Evolutionary conservation across 2,329 filamentous ascomycete species (phyloP), one percentile per base, ranked within the genome.

Genomic region (Pyricularia sp.): DNA sequence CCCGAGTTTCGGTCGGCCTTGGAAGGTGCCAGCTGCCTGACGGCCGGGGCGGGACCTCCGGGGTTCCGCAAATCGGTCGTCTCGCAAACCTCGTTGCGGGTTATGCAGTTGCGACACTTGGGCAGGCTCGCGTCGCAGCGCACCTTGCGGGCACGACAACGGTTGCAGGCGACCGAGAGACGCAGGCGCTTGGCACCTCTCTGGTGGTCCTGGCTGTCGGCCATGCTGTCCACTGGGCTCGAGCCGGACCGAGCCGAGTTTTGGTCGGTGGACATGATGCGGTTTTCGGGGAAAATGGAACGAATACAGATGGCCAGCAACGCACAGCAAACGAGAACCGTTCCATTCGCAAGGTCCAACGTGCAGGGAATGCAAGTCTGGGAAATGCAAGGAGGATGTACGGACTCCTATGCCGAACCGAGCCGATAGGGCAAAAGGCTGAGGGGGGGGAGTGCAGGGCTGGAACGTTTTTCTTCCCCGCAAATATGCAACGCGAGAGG

Each of bases 141-240:
- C 17, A 76, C 75, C 70, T 76, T 76, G 68, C 75, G 72, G 67
- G 73, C 74, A 12, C 75, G 73, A 69, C 75, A 76, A 66, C 73
- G 72, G 61, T 74, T 74, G 66, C 73, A 74, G 14, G 73, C 73
- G 55, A 73, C 69, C 11, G 71, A 72, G 12, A 74, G 70, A n/a
- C 73, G 72, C 58, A 70, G 70, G 33, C 69, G 70, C 66, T 74
- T 74, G 59, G 25, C 28, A 64, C 59, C 25, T 26, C 25, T 55
- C 7, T 55, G 42, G 6, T 55, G 59, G 59, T 28, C 12, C 23
- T 30, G 59, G 59, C 42, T 55, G 20, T 55, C 42, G 9, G 42
- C 42, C 42, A 55, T 55, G 42, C 20, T 55, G 17, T 2, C 42
- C 42, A n/a, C 9, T 55, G 42, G 42, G 42, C 42, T 55, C 42